Base-by-base conservation (phyloP, 1,139 yeast species). In the Kodamaea anthophila region DNA sequence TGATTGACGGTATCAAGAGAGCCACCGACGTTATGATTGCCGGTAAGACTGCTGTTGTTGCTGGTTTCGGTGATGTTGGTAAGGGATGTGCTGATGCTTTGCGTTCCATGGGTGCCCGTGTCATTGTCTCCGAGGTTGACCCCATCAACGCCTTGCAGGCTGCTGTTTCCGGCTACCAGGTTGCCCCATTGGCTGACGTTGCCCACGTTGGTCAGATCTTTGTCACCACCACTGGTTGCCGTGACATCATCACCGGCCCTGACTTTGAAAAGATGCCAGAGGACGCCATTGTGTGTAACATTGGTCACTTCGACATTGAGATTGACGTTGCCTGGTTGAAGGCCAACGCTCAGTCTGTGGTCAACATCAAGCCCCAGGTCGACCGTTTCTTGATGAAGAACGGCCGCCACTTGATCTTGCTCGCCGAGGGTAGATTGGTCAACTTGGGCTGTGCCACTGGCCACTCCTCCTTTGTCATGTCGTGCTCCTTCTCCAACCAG, bases 401-500 rank as follows among this genome's bases (percentile, higher is more conserved):
- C 55, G 98, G 98, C 58, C 86, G 84, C 64, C 98, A 91, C 75
- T 60, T 91, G 58, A 88, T 91, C 70, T 77, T 91, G 61, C 83
- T 91, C 58, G 99, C 99, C 50, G 96, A 88, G 70, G 99, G 99
- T 71, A 88, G 99, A 77, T 82, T 91, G 60, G 98, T 91, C 64
- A 91, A 91, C 88, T 78, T 91, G 65, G 99, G 99, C 55, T 93
- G 98, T 74, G 99, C 98, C 62, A 93, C 98, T 58, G 99, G 99
- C 60, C 99, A 91, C 77, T 84, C 98, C 38, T 87, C 97, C 32
- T 91, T 91, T 61, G 98, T 91, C 60, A 91, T 91, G 99, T 88
- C 97, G 44, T 91, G 98, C 76, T 91, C 98, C 38, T 91, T 91
- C 94, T 86, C 97, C 53, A 91, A 91, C 84, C 99, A 91, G 74